Base-by-base conservation (phyloP, 2,329 filamentous ascomycete genomes). In the Incumbomyces delicatus region DNA sequence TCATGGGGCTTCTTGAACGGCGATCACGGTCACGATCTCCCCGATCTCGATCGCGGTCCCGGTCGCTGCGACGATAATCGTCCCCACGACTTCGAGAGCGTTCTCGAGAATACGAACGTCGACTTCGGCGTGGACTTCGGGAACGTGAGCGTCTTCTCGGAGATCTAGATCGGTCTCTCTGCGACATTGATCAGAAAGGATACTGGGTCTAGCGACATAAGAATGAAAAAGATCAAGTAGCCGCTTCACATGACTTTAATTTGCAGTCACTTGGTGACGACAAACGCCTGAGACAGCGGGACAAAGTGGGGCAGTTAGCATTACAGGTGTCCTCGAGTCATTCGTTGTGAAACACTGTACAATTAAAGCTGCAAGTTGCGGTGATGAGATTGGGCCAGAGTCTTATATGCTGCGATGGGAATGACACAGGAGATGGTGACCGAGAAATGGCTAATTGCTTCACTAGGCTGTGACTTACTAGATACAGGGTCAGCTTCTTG, bases 1-100 rank as follows among this genome's bases (percentile, higher is more conserved):
- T 85, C 82, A 94, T 89, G 71, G 87, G 88, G 68, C 85, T 92
- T 65, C 86, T 85, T 66, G 83, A 88, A 67, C 85, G 75, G 76
- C 84, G 77, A 65, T 80, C 81, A 63, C 85, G 83, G 64, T 85
- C 85, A 58, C 87, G 82, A 73, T 85, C 82, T 67, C 50, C 53
- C 75, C 81, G 73, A 29, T 44, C 41, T 8, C 42, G 27, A 64
- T 73, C 76, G 57, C 81, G 73, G 32, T 44, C 41, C 2, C 41
- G 41, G 64, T 73, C 76, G 58, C 72, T 72, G 66, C 78, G 76
- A 61, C 81, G 78, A 61, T 80, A 80, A 53, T 81, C 77, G 70
- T 80, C 78, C 62, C 37, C 41, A 27, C 80, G 77, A 66, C 84
- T 88, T 61, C 79, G 77, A 66, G 85, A 89, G 66, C 85, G 82